These are phyloP conservation scores for Leccinum subfulvum DNA, from an alignment of 1,284 basidiomycete species.

Conservation along the genomic window DNA sequence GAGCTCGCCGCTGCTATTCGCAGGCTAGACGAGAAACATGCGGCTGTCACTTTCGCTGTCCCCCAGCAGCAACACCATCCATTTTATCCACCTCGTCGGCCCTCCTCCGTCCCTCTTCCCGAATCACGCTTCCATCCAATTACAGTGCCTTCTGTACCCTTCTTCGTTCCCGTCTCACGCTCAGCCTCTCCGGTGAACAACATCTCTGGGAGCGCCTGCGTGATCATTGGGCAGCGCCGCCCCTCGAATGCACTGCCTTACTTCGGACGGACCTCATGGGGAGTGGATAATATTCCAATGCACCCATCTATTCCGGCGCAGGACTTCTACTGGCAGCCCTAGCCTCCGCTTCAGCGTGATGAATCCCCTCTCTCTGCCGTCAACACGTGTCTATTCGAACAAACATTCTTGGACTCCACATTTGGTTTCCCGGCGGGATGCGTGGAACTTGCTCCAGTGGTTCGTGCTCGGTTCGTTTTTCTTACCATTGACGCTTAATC, in stretches of 20 bases:
- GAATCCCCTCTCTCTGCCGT: slow-evolving; percentile 49
- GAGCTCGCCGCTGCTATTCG: slow-evolving; percentile 65
- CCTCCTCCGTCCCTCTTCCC: slow-evolving; percentile 66
- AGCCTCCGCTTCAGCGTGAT: slow-evolving; percentile 39
- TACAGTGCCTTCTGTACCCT: slow-evolving; percentile 42
- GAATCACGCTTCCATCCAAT: slow-evolving; percentile 40
- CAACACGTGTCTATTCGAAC: slow-evolving; percentile 51
- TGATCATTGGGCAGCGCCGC: slow-evolving; percentile 36
- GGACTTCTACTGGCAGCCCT: slow-evolving; percentile 5
- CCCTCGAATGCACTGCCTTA: slow-evolving; percentile 33
- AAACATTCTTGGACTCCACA: slow-evolving; percentile 36
- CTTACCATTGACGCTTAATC: background rate
- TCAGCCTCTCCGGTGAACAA: slow-evolving; percentile 37
- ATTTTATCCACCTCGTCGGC: slow-evolving; percentile 46
- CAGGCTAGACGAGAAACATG: slow-evolving; percentile 43
- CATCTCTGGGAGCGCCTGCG: slow-evolving; percentile 41
- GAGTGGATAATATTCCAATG: slow-evolving; percentile 25
- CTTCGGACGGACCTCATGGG: slow-evolving; percentile 26
- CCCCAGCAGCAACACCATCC: slow-evolving; percentile 16
- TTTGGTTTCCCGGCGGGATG: slow-evolving; percentile 27
- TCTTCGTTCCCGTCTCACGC: slow-evolving; percentile 33
- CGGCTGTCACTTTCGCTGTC: slow-evolving; percentile 1
- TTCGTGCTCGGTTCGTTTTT: slow-evolving; percentile 13
- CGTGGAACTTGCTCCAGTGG: slow-evolving; percentile 9
- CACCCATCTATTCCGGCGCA: slow-evolving; percentile 7